A percentile compares a stretch with the other conserved stretches of the same genome.
Conservation (phyloP, 306 rosid species). For the Ormosia emarginata region DNA sequence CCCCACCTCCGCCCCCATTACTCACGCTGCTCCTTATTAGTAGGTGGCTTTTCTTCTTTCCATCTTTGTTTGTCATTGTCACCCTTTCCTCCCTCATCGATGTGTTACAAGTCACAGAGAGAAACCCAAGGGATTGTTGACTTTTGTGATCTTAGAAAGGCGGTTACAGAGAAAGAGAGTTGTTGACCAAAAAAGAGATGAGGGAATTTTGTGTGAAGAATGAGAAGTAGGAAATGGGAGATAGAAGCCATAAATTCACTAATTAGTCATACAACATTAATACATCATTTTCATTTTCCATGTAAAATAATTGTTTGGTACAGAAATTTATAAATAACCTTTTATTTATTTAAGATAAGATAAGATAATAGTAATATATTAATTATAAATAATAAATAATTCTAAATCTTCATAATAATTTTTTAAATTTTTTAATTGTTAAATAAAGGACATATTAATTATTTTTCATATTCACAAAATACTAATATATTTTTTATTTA, state of each 20-base stretch:
- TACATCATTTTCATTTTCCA: background rate
- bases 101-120: background rate
- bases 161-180: background rate
- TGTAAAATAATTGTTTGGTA: background rate
- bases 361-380: background rate
- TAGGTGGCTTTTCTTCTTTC: background rate
- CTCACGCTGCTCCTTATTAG: background rate
- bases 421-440: no score
- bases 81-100: constrained; percentile 3
- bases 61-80: background rate
- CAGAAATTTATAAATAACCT: background rate
- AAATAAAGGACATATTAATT: no score
- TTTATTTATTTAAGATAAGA: no score
- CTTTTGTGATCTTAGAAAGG: background rate
- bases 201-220: background rate
- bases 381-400: no score
- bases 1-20: background rate
- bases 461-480: no score
- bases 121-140: background rate
- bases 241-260: background rate
- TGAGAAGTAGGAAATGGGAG: no score
- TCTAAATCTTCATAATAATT: no score
- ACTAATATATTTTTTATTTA: no score
- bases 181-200: background rate
- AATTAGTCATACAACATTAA: background rate